phyloP scores from a whole-genome alignment of 768 basidiomycete species.

The Leccinum disarticulatum region DNA sequence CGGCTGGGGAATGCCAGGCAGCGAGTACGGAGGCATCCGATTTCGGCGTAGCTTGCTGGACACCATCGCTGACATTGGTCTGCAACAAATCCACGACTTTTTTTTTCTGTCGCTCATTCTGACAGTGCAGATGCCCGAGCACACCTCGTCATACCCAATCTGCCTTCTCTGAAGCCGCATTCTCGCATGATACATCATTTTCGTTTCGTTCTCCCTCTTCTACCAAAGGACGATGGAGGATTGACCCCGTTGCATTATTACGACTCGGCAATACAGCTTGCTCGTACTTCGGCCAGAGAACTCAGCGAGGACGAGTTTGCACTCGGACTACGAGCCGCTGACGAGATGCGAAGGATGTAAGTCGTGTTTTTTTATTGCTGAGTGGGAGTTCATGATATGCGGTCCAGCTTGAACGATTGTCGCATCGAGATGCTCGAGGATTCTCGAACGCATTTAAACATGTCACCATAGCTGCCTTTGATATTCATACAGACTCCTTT shows the following conservation, averaged over 20 bases:
- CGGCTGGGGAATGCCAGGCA: slow-evolving; percentile 77
- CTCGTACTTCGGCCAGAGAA: slow-evolving; percentile 57
- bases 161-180: slow-evolving; percentile 69
- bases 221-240: slow-evolving; percentile 60
- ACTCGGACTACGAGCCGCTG: slow-evolving; percentile 58
- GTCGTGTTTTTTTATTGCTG: not conserved
- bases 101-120: not conserved
- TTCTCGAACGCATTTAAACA: slow-evolving; percentile 46
- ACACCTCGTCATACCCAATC: slow-evolving; percentile 69
- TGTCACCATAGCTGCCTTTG: slow-evolving; percentile 9
- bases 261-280: slow-evolving; percentile 74
- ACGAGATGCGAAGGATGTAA: slow-evolving; percentile 62
- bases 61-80: slow-evolving; percentile 70
- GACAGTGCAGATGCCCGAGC: slow-evolving; percentile 58
- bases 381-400: not conserved
- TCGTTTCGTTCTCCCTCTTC: slow-evolving; percentile 67
- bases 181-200: slow-evolving; percentile 79
- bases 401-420: slow-evolving; percentile 57
- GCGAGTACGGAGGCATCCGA: slow-evolving; percentile 55
- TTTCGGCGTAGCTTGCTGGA: slow-evolving; percentile 71
- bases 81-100: slow-evolving; percentile 18
- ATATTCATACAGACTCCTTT: not conserved
- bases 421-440: slow-evolving; percentile 62
- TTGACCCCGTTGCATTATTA: slow-evolving; percentile 72
- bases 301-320: slow-evolving; percentile 68